phyloP scores from a whole-genome alignment of 306 rosid genomes.

The Dalbergia cultrata region DNA sequence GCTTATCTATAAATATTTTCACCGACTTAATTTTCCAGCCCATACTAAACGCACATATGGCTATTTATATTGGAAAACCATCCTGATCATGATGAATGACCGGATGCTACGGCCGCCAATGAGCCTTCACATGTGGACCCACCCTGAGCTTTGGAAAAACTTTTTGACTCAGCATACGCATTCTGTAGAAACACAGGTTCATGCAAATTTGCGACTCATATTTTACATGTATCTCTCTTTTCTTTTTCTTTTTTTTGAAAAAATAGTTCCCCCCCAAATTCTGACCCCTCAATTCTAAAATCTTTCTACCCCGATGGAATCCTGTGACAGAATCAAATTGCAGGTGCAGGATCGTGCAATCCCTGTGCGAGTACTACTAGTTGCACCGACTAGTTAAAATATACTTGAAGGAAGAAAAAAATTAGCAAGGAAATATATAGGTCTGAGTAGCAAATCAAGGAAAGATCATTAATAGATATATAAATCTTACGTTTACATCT shows the following conservation, averaged over 20 bases:
- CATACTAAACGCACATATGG: not conserved
- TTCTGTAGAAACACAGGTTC: not conserved
- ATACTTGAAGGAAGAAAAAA: not conserved
- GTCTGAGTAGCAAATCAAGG: too few species aligned
- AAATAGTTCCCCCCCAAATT: not conserved
- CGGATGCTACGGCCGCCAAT: not conserved
- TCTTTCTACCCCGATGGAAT: not conserved
- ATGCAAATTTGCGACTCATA: conserved; percentile 14
- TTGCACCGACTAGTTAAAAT: not conserved
- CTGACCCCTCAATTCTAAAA: not conserved
- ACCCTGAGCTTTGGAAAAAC: conserved; percentile 35
- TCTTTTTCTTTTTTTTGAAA: not conserved
- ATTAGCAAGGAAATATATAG: not conserved
- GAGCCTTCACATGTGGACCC: conserved; percentile 15
- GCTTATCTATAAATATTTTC: too few species aligned
- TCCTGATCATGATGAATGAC: not conserved
- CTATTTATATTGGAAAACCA: conserved; percentile 15
- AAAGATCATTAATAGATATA: too few species aligned
- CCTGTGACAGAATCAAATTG: not conserved
- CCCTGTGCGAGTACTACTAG: not conserved
- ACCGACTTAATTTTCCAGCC: too few species aligned
- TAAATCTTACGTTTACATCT: too few species aligned
- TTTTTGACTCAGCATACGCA: not conserved
- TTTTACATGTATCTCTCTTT: too few species aligned
- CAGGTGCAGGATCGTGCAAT: not conserved